phyloP scores from a whole-genome alignment of 768 basidiomycete species.

The Calocybe gangraenosa region DNA sequence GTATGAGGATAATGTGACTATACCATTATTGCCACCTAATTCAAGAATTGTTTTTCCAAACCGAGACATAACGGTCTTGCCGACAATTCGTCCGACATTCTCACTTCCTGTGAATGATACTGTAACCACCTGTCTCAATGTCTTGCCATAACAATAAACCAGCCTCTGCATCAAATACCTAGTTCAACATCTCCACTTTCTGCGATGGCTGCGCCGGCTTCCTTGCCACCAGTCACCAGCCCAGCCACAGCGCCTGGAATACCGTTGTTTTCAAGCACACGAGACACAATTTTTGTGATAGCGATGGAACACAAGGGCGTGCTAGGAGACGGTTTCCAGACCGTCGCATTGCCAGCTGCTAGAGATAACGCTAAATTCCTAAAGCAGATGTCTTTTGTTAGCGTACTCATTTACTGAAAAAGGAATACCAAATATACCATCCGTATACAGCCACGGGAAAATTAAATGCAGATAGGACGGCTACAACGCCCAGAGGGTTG shows the following conservation, averaged over 20 bases:
- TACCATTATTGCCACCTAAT: conserved; percentile 94
- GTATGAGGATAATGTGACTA: conserved; percentile 19
- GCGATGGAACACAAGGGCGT: conserved; percentile 92
- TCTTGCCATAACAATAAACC: conserved; percentile 5
- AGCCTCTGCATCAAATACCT: conserved; percentile 37
- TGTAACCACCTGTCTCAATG: conserved; percentile 24
- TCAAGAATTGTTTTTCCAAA: conserved; percentile 92
- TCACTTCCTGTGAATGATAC: conserved; percentile 98
- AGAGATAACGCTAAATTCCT: conserved; percentile 91
- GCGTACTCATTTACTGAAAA: neutral
- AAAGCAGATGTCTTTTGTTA: conserved; percentile 3
- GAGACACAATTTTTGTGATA: conserved; percentile 77
- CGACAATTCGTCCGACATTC: conserved; percentile 80
- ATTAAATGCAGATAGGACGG: conserved; percentile 89
- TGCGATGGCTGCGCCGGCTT: conserved; percentile 76
- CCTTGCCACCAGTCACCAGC: conserved; percentile 79
- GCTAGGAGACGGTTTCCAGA: conserved; percentile 93
- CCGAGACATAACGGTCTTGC: conserved; percentile 78
- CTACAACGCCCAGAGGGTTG: conserved; percentile 75
- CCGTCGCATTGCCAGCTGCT: conserved; percentile 85
- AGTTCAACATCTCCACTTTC: conserved; percentile 73
- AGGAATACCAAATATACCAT: conserved; percentile 43
- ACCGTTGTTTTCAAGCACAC: conserved; percentile 77
- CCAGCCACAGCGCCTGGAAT: conserved; percentile 82
- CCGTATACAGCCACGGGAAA: conserved; percentile 94